phyloP scores from a whole-genome alignment of 805 yeast genomes.

The Sugiyamaella americana region DNA sequence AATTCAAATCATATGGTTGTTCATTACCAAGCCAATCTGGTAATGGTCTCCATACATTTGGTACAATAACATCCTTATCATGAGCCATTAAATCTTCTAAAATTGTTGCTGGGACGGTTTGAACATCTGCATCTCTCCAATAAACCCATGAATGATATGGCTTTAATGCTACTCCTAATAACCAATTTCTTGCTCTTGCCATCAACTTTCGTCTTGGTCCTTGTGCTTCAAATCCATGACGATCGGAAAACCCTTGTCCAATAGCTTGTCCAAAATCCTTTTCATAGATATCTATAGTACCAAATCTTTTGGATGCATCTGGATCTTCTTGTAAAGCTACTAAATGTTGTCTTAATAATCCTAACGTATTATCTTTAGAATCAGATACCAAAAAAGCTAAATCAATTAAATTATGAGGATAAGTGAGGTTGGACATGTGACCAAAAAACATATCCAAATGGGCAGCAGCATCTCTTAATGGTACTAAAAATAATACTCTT shows the following conservation, averaged over 20 bases:
- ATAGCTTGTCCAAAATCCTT: conserved; percentile 92
- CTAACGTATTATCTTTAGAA: conserved; percentile 83
- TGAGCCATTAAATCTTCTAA: conserved; percentile 93
- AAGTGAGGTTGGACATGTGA: conserved; percentile 71
- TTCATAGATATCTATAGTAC: conserved; percentile 63
- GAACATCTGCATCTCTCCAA: conserved; percentile 99
- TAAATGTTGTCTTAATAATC: conserved; percentile 51
- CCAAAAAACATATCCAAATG: conserved; percentile 86
- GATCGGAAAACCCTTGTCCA: conserved; percentile 90
- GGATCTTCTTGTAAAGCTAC: conserved; percentile 58
- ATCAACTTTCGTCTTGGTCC: conserved; percentile 92
- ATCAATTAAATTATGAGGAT: conserved; percentile 83
- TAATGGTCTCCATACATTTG: conserved; percentile 96
- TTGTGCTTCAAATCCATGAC: conserved; percentile 96
- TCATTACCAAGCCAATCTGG: conserved; percentile 86
- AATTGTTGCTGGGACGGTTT: conserved; percentile 78
- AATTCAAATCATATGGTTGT: conserved; percentile 93
- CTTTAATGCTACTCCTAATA: conserved; percentile 76
- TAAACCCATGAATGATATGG: conserved; percentile 97
- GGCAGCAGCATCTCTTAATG: conserved; percentile 84
- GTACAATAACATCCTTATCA: conserved; percentile 87
- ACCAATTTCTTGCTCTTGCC: conserved; percentile 97
- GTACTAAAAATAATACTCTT: conserved; percentile 78
- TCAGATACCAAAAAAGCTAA: conserved; percentile 83
- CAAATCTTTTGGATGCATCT: conserved; percentile 60